Conservation (phyloP, 352 stramenopile genomes). For the Blastocystis hominis region DNA sequence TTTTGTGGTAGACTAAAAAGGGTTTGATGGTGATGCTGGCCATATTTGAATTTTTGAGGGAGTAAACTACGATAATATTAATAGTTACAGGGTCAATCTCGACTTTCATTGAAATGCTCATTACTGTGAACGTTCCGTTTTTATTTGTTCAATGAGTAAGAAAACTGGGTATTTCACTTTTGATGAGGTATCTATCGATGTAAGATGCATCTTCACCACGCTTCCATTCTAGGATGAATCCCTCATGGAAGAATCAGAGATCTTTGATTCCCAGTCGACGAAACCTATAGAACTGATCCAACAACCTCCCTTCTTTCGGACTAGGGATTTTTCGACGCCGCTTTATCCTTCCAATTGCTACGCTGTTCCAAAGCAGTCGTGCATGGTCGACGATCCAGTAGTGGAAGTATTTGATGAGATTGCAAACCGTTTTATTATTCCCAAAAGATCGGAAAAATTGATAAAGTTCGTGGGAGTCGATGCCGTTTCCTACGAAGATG, state of each 20-base stretch:
- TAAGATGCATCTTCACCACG: neutral
- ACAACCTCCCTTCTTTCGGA: constrained; percentile 36
- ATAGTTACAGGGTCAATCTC: no score
- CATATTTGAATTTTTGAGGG: no score
- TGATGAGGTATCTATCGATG: neutral
- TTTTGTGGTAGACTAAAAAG: no score
- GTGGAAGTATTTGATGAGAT: neutral
- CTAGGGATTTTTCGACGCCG: neutral
- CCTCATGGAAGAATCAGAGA: neutral
- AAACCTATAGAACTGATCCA: neutral
- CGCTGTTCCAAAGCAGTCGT: neutral
- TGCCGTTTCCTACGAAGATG: neutral
- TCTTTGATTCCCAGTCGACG: neutral
- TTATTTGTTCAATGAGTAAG: constrained; percentile 3
- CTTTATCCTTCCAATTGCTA: constrained; percentile 37
- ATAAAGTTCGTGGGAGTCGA: constrained; percentile 13
- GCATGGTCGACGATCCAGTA: neutral
- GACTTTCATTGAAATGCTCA: neutral
- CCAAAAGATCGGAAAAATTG: neutral
- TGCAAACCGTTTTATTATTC: neutral
- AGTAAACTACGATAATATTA: no score
- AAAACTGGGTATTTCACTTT: neutral
- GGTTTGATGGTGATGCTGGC: no score
- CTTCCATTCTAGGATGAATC: neutral
- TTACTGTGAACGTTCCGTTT: neutral